phyloP scores from a whole-genome alignment of 495 filamentous ascomycete genomes.

The Penicillium antarcticum region DNA sequence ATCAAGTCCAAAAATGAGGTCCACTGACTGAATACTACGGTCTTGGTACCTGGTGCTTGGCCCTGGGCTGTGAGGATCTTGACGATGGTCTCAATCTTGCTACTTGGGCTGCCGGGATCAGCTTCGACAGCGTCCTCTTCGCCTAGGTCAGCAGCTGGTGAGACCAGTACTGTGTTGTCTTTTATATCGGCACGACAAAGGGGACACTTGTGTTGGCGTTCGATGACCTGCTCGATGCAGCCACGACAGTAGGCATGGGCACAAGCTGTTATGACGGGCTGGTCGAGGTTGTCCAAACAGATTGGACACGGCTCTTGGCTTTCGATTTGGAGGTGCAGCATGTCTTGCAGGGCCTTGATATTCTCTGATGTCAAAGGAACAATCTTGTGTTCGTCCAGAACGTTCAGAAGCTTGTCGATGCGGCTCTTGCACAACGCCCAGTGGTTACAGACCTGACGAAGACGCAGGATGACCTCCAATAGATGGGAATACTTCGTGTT shows the following conservation, averaged over 20 bases:
- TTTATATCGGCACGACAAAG: constrained; percentile 77
- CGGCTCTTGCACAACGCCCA: constrained; percentile 77
- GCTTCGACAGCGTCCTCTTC: constrained; percentile 48
- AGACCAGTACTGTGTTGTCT: constrained; percentile 58
- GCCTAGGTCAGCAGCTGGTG: constrained; percentile 53
- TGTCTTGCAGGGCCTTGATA: constrained; percentile 65
- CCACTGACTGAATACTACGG: constrained; percentile 92
- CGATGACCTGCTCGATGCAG: constrained; percentile 78
- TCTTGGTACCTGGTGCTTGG: constrained; percentile 68
- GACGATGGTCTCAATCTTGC: constrained; percentile 80
- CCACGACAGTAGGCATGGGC: constrained; percentile 75
- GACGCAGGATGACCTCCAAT: constrained; percentile 77
- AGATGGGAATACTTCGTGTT: constrained; percentile 60
- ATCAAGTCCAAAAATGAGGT: constrained; percentile 83
- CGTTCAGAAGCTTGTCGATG: constrained; percentile 62
- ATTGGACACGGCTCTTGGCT: constrained; percentile 81
- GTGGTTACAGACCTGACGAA: constrained; percentile 87
- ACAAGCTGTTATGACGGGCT: constrained; percentile 84
- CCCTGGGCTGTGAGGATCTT: constrained; percentile 72
- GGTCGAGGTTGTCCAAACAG: constrained; percentile 70
- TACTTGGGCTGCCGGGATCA: constrained; percentile 66
- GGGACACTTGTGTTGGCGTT: constrained; percentile 78
- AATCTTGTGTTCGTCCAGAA: constrained; percentile 62
- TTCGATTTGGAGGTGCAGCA: constrained; percentile 76
- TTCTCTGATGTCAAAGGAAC: constrained; percentile 76